phyloP scores from a whole-genome alignment of 2,329 filamentous ascomycete species.

The Cladosporium sp. region DNA sequence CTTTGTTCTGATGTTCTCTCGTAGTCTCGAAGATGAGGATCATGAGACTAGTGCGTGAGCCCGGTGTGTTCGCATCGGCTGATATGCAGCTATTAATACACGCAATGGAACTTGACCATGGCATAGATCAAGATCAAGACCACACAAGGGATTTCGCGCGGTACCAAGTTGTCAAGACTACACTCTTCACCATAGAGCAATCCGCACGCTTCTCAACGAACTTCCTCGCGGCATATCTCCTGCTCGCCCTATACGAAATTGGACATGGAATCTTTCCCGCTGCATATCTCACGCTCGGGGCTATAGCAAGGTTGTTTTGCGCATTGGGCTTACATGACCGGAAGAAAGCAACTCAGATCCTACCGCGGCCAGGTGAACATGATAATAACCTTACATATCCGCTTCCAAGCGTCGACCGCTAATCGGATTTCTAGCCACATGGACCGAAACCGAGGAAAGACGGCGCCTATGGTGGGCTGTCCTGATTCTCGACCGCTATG shows the following conservation, averaged over 20 bases:
- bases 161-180: constrained; percentile 13
- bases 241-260: constrained; percentile 18
- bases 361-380: neutral
- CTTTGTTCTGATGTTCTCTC: neutral
- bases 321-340: constrained; percentile 18
- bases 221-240: constrained; percentile 16
- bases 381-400: too few species aligned
- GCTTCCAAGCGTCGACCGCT: neutral
- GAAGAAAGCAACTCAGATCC: constrained; percentile 17
- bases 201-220: constrained; percentile 14
- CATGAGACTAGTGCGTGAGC: constrained; percentile 6
- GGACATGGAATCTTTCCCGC: constrained; percentile 18
- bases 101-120: constrained; percentile 14
- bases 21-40: constrained; percentile 6
- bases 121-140: neutral
- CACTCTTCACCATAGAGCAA: constrained; percentile 16
- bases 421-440: constrained; percentile 10
- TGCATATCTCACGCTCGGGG: constrained; percentile 16
- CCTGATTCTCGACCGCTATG: constrained; percentile 18
- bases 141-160: constrained; percentile 1
- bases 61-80: neutral
- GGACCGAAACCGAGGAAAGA: constrained; percentile 19
- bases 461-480: constrained; percentile 20
- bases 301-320: constrained; percentile 13
- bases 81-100: constrained; percentile 9